Base-by-base conservation (phyloP, 352 stramenopile species). In the Pythium biforme region DNA sequence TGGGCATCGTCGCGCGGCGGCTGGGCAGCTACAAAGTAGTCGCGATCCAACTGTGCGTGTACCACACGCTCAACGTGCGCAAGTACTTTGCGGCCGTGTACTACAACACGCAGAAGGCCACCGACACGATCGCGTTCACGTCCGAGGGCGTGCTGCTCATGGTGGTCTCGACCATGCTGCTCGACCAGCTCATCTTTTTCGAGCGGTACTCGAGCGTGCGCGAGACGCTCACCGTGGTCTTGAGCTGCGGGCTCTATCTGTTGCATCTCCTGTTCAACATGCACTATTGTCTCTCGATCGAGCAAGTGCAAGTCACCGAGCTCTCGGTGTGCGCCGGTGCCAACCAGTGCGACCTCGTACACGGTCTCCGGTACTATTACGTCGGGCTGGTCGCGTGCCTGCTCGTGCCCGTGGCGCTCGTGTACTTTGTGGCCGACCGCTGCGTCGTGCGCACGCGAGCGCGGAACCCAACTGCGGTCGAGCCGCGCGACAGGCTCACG, bases 11-110 rank as follows among this genome's bases (percentile, higher is more conserved):
- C 41, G 62, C 62, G 17, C 47, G 62, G 12, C 62, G 62, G 0
- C 41, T 69, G 14, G 62, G 62, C 19, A 64, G 48, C 8, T 69
- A 64, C 62, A 69, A 69, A 40, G 12, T 69, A 23, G 62, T 69
- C 48, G 59, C 59, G 31, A 33, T 64, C 10, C 55, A 69, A 49
- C 55, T 69, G 22, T 64, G 62, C 40, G 9, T 69, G 19, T 69
- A 64, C 55, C 62, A 69, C 40, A 17, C 39, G 7, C 49, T 69
- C 39, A 69, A 69, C 40, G 62, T 69, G 23, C 48, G 62, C 29
- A 31, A 10, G 1, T 69, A 64, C 49, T 60, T 69, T 27, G 46
- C 62, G 10, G 62, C 62, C 7, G 55, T 60, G 48, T 69, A 55
- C 41, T 56, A 60, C 55, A 37, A 51, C 54, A 69, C 62, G 10